Evolutionary conservation across 805 yeast genomes (phyloP).

Genomic region (Zygosaccharomyces rouxii): DNA sequence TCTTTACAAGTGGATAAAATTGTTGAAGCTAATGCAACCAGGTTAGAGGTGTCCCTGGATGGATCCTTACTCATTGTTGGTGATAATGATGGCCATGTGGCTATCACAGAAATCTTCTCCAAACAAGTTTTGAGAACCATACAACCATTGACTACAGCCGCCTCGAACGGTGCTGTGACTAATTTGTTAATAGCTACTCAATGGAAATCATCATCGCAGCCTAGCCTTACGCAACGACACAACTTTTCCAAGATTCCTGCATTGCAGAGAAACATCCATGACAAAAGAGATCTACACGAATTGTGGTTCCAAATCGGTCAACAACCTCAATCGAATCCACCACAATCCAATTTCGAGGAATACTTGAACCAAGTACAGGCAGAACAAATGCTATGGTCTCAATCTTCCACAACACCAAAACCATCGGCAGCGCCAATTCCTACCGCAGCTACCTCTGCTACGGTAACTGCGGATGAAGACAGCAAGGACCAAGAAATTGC

Average conservation of each 20-base stretch:
- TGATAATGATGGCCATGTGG: constrained; percentile 63
- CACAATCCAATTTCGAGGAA: constrained; percentile 38
- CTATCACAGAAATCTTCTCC: constrained; percentile 63
- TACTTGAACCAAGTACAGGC: constrained; percentile 47
- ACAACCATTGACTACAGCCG: constrained; percentile 29
- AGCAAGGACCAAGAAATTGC: constrained; percentile 32
- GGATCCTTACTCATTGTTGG: constrained; percentile 73
- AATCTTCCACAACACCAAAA: constrained; percentile 20
- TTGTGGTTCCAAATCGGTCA: constrained; percentile 36
- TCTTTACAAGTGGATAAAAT: constrained; percentile 27
- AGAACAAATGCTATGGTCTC: constrained; percentile 50
- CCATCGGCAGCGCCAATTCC: constrained; percentile 32
- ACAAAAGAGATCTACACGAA: constrained; percentile 41
- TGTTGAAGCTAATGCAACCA: constrained; percentile 41
- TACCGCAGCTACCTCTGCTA: constrained; percentile 4
- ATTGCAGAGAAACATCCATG: constrained; percentile 56
- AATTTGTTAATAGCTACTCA: constrained; percentile 21
- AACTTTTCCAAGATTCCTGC: constrained; percentile 46
- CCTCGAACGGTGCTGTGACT: constrained; percentile 27
- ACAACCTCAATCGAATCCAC: constrained; percentile 9
- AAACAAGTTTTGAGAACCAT: constrained; percentile 63
- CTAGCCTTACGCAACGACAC: constrained; percentile 2
- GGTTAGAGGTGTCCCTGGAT: constrained; percentile 62
- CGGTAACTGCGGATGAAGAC: constrained; percentile 3
- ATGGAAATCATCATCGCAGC: constrained; percentile 1